These are phyloP conservation scores for Marasmius oreades DNA, from an alignment of 1,284 basidiomycete species.

Conservation along the genomic window DNA sequence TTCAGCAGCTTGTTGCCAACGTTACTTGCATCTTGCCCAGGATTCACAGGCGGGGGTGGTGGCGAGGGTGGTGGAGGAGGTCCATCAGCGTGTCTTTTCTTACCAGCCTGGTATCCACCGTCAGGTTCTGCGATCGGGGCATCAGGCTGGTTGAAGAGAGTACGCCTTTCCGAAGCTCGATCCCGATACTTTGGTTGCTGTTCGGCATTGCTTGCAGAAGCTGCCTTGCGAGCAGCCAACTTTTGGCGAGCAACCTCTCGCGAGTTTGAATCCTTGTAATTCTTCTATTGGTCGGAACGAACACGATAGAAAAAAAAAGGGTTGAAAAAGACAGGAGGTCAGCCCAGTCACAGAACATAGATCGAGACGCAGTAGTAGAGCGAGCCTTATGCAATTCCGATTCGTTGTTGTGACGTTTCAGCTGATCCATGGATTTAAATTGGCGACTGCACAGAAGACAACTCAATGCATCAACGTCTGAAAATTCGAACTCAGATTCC, in stretches of 20 bases:
- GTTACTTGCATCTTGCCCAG: conserved; percentile 75
- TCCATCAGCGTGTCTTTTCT: conserved; percentile 56
- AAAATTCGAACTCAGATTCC: conserved; percentile 71
- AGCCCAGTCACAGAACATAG: conserved; percentile 27
- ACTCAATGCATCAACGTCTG: conserved; percentile 66
- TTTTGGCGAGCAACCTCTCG: conserved; percentile 76
- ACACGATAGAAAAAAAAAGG: conserved; percentile 14
- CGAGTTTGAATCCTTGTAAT: conserved; percentile 67
- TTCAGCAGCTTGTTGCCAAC: conserved; percentile 88
- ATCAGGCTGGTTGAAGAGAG: conserved; percentile 88
- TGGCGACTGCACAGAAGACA: conserved; percentile 90
- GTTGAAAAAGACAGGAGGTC: conserved; percentile 24
- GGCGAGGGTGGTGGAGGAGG: conserved; percentile 62
- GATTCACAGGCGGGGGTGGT: conserved; percentile 57
- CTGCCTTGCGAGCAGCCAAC: conserved; percentile 41
- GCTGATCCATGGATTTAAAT: conserved; percentile 83
- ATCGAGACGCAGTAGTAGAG: conserved; percentile 28
- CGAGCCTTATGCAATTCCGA: conserved; percentile 91
- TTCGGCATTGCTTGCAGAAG: conserved; percentile 14
- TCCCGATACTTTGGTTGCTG: conserved; percentile 83
- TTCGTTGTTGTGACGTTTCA: conserved; percentile 84
- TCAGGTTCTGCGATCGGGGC: conserved; percentile 61
- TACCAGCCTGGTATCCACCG: conserved; percentile 28
- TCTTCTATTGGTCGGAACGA: conserved; percentile 56
- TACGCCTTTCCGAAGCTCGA: conserved; percentile 84